Evolutionary conservation across 148 eudicot genomes (phyloP).

Genomic region (Oxyria digyna): DNA sequence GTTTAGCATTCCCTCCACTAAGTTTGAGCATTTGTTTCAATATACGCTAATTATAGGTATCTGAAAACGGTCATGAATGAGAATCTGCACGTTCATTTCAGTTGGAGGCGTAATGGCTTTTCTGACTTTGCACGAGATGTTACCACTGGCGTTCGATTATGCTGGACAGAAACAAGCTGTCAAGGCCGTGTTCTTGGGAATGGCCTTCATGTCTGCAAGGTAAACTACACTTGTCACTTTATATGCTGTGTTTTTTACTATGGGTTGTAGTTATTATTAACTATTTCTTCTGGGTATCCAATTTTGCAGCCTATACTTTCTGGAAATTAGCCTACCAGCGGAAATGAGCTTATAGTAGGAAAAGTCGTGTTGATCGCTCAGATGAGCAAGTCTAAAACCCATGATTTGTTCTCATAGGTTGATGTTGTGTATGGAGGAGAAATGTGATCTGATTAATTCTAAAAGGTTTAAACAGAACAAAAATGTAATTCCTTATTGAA

Average conservation of each 20-base stretch:
- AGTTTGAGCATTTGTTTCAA: not conserved
- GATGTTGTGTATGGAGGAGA: not conserved
- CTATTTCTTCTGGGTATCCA: not conserved
- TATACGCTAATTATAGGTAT: not conserved
- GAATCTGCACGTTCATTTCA: constrained; percentile 17
- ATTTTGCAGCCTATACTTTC: constrained; percentile 34
- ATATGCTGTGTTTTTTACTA: not conserved
- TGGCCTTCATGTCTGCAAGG: constrained; percentile 99
- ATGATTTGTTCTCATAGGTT: not conserved
- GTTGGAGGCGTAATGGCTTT: constrained; percentile 99
- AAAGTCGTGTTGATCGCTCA: not conserved
- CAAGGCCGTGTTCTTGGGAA: constrained; percentile 88
- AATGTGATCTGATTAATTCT: not conserved
- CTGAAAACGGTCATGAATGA: not conserved
- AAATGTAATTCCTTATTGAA: not conserved
- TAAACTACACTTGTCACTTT: constrained; percentile 15
- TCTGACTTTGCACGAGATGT: constrained; percentile 95
- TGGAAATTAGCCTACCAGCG: constrained; percentile 37
- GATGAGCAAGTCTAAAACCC: not conserved
- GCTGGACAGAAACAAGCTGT: constrained; percentile 96
- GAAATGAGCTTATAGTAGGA: constrained; percentile 39
- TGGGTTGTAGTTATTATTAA: too few species aligned
- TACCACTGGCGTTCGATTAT: constrained; percentile 95
- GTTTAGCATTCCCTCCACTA: constrained; percentile 16
- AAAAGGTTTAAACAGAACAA: not conserved